phyloP scores from a whole-genome alignment of 805 yeast genomes.

The Cyberlindnera petersonii region DNA sequence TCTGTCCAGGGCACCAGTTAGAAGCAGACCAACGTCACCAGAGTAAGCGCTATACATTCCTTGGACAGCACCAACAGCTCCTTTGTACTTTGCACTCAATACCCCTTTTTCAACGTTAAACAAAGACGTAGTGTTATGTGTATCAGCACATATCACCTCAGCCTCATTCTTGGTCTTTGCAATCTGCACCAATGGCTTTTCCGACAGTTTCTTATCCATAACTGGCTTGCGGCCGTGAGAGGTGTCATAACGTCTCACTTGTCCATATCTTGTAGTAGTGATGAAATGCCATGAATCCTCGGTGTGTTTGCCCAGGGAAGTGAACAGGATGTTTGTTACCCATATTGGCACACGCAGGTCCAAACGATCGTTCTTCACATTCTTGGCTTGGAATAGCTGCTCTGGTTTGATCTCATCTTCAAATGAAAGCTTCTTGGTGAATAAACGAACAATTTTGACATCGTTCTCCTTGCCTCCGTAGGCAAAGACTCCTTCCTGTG shows the following conservation, averaged over 20 bases:
- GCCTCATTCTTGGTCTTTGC: slow-evolving; percentile 25
- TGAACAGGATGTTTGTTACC: slow-evolving; percentile 56
- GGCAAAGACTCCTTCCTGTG: slow-evolving; percentile 54
- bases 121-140: slow-evolving; percentile 59
- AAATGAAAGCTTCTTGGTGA: slow-evolving; percentile 18
- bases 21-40: slow-evolving; percentile 43
- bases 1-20: slow-evolving; percentile 84
- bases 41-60: slow-evolving; percentile 24
- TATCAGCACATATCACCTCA: slow-evolving; percentile 66
- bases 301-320: slow-evolving; percentile 32
- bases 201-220: slow-evolving; percentile 48
- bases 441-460: slow-evolving; percentile 40
- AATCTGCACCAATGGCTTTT: slow-evolving; percentile 46
- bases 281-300: slow-evolving; percentile 47
- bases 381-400: slow-evolving; percentile 64
- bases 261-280: slow-evolving; percentile 72
- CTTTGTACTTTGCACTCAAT: slow-evolving; percentile 67
- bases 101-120: slow-evolving; percentile 48
- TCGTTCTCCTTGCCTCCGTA: slow-evolving; percentile 86
- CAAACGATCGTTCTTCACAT: slow-evolving; percentile 74
- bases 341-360: slow-evolving; percentile 83
- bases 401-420: slow-evolving; percentile 26
- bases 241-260: slow-evolving; percentile 70
- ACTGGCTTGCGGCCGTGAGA: slow-evolving; percentile 65
- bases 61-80: slow-evolving; percentile 69